A percentile compares a stretch with the other conserved stretches of the same genome.
These are phyloP conservation scores for Cochlearia excelsa DNA, from an alignment of 345 rosid genomes.

Conservation along the genomic window DNA sequence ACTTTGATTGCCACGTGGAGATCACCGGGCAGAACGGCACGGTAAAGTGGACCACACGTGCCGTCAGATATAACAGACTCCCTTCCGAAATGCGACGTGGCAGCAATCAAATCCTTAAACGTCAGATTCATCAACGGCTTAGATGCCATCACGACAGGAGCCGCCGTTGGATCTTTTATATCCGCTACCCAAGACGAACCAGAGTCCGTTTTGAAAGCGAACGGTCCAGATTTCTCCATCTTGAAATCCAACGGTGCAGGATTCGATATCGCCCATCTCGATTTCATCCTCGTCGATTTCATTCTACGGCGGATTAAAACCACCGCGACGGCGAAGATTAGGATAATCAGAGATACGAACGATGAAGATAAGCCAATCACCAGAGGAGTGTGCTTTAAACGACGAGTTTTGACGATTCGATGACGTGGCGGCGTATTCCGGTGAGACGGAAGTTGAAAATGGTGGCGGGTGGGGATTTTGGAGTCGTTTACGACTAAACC, in stretches of 20 bases:
- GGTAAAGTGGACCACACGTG: slow-evolving; percentile 72
- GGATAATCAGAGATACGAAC: slow-evolving; percentile 39
- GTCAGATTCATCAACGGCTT: slow-evolving; percentile 89
- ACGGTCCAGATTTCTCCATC: slow-evolving; percentile 87
- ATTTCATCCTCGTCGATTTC: slow-evolving; percentile 41
- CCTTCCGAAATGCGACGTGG: slow-evolving; percentile 87
- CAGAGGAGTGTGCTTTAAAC: slow-evolving; percentile 32
- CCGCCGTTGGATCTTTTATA: slow-evolving; percentile 80
- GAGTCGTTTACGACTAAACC: slow-evolving; percentile 38
- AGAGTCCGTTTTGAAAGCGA: slow-evolving; percentile 82
- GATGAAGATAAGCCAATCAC: slow-evolving; percentile 46
- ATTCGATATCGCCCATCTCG: slow-evolving; percentile 85
- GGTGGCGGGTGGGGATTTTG: slow-evolving; percentile 38
- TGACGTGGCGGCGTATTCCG: slow-evolving; percentile 23
- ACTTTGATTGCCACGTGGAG: slow-evolving; percentile 93
- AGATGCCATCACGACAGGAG: slow-evolving; percentile 69
- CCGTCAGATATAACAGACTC: slow-evolving; percentile 83
- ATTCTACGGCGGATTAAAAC: slow-evolving; percentile 39
- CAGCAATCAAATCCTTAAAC: slow-evolving; percentile 89
- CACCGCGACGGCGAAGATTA: slow-evolving; percentile 26
- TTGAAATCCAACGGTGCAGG: slow-evolving; percentile 61
- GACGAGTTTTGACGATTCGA: slow-evolving; percentile 13
- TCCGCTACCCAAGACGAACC: slow-evolving; percentile 95
- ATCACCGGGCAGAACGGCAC: slow-evolving; percentile 82
- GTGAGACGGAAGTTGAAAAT: slow-evolving; percentile 17